Percentiles rank a stretch among this genome's conserved stretches.
phyloP scores from a whole-genome alignment of 2,329 filamentous ascomycete genomes.

The Cercospora sesami region DNA sequence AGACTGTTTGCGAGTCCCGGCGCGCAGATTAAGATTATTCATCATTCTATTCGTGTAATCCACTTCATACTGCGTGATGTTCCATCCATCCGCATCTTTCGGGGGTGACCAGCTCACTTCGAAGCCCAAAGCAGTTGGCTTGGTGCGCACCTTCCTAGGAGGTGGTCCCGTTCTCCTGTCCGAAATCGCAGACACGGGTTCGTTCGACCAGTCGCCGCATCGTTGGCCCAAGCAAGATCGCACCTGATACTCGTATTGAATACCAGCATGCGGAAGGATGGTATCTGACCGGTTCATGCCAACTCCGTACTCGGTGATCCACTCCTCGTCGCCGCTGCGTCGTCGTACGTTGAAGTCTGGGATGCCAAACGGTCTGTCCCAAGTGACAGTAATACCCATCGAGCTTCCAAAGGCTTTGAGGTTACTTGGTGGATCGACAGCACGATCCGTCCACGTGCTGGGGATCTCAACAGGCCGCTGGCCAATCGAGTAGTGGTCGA shows the following conservation, averaged over 20 bases:
- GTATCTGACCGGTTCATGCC: slow-evolving; percentile 10
- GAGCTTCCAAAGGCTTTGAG: slow-evolving; percentile 4
- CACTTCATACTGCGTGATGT: slow-evolving; percentile 14
- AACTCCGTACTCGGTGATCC: neutral
- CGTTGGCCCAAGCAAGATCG: slow-evolving; percentile 12
- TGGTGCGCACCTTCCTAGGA: slow-evolving; percentile 6
- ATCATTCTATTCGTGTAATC: neutral
- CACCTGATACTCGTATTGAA: slow-evolving; percentile 19
- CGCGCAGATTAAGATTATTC: neutral
- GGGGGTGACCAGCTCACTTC: slow-evolving; percentile 12
- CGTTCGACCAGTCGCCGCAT: slow-evolving; percentile 13
- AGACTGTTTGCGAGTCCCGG: slow-evolving; percentile 2
- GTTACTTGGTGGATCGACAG: slow-evolving; percentile 5
- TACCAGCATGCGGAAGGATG: slow-evolving; percentile 10
- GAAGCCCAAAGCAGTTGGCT: slow-evolving; percentile 11
- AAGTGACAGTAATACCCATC: slow-evolving; percentile 18
- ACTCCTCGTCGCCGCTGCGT: slow-evolving; percentile 4
- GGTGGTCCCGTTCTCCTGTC: slow-evolving; percentile 14
- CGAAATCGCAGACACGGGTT: slow-evolving; percentile 10
- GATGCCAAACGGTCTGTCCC: slow-evolving; percentile 13
- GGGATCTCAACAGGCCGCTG: slow-evolving; percentile 8
- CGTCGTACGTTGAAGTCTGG: slow-evolving; percentile 12
- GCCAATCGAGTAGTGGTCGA: slow-evolving; percentile 14
- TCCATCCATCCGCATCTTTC: slow-evolving; percentile 5
- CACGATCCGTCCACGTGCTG: slow-evolving; percentile 6